Base-by-base conservation (phyloP, 1,284 basidiomycete genomes). In the Rhodotorula sp. region DNA sequence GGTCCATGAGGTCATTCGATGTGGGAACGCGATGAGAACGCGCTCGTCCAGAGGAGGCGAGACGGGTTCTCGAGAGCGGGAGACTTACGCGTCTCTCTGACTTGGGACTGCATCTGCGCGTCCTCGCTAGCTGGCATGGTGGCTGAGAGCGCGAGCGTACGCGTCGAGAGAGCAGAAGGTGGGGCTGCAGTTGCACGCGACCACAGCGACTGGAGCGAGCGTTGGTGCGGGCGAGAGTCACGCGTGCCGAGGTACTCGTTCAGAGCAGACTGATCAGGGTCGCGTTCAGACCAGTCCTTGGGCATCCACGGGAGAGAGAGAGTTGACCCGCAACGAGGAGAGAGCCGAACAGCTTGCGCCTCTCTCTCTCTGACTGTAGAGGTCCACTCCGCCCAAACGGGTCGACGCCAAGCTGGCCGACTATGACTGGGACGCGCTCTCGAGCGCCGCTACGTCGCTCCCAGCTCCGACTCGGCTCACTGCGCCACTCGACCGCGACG, bases 151-250 rank as follows among this genome's bases (percentile, higher is more conserved):
- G 34, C 1, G 19, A 38, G 16, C 16, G 34, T 6, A 34, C 34
- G 34, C 34, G 34, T 12, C 12, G 60, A 55, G 28, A 8, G 58
- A 43, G 49, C 48, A 15, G 26, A 38, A 59, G 56, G 28, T 34
- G 28, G 28, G 26, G 28, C 55, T 10, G 26, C 5, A 28, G 31
- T 15, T 1, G 47, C 19, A 54, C n/a, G 23, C n/a, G 43, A 55
- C 54, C 54, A 55, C 28, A 55, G 54, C 34, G 60, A 67, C 23
- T 31, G 12, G 21, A 68, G 60, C 14, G 56, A 26, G 7, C 49
- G 48, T 38, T 71, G 70, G 47, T 71, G 70, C 21, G 66, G 70
- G 3, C 57, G 63, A 6, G 48, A 19, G 48, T 71, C 70, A 26
- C 43, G 48, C 18, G 66, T 71, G 3, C 66, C 63, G 21, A 68